A percentile compares a stretch with the other conserved stretches of the same genome.
Evolutionary conservation across 192 early-diverging fungal species (phyloP).

Genomic region (Kappamyces sp.): DNA sequence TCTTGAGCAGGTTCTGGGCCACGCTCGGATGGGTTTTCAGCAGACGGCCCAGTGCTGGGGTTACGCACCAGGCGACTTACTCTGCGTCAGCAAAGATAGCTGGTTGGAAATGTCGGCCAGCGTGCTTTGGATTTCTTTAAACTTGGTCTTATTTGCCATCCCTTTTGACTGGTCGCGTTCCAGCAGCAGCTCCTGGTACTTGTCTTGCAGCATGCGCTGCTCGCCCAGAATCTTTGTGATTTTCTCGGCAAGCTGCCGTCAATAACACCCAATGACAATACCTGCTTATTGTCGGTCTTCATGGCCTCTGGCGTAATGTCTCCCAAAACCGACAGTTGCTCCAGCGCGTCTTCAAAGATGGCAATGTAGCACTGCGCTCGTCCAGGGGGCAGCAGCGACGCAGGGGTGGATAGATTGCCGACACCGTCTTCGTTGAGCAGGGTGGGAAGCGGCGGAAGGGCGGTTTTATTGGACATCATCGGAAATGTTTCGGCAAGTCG

Average conservation of each 20-base stretch:
- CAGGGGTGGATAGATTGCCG: neutral
- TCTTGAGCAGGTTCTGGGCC: slow-evolving; percentile 47
- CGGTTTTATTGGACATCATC: neutral
- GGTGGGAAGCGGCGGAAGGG: slow-evolving; percentile 2
- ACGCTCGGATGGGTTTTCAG: slow-evolving; percentile 38
- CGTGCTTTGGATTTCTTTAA: slow-evolving; percentile 37
- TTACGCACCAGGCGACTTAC: slow-evolving; percentile 19
- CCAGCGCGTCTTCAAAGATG: slow-evolving; percentile 52
- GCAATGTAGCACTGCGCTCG: slow-evolving; percentile 46
- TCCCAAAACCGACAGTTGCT: slow-evolving; percentile 48
- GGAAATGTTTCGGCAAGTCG: slow-evolving; percentile 13
- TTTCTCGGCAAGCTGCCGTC: slow-evolving; percentile 34
- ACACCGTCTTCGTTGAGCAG: neutral
- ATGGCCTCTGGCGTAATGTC: slow-evolving; percentile 38
- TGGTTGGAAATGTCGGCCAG: slow-evolving; percentile 37
- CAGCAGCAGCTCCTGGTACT: slow-evolving; percentile 38
- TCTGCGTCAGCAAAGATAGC: slow-evolving; percentile 29
- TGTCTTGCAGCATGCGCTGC: slow-evolving; percentile 36
- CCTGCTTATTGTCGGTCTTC: slow-evolving; percentile 27
- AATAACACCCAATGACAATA: slow-evolving; percentile 9
- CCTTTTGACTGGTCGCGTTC: slow-evolving; percentile 37
- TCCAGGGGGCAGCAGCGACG: slow-evolving; percentile 16
- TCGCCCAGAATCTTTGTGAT: slow-evolving; percentile 45
- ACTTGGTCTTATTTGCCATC: slow-evolving; percentile 38
- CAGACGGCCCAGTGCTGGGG: slow-evolving; percentile 8